These are phyloP conservation scores for Fonsecaea pedrosoi DNA, from an alignment of 2,329 filamentous ascomycete genomes.

Conservation along the genomic window DNA sequence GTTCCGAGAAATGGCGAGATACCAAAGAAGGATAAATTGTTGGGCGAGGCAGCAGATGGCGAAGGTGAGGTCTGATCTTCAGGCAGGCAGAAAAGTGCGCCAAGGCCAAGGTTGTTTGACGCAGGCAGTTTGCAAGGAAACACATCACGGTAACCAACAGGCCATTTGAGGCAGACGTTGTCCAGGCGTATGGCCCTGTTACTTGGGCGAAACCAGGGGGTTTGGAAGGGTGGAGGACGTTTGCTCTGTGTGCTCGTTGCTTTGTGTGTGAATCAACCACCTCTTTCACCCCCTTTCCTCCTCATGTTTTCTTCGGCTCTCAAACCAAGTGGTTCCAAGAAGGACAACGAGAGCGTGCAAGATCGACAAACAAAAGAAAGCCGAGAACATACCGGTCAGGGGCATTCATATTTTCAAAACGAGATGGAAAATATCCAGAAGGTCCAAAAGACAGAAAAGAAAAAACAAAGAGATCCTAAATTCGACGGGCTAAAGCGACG, in stretches of 20 bases:
- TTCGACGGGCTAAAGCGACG: neutral
- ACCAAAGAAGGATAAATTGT: neutral
- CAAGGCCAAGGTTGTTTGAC: conserved; percentile 7
- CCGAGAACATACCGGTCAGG: conserved; percentile 37
- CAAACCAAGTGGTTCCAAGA: neutral
- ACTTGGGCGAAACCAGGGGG: neutral
- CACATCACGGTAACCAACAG: conserved; percentile 7
- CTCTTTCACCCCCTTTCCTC: neutral
- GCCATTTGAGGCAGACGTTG: neutral
- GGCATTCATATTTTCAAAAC: conserved; percentile 33
- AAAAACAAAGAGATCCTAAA: neutral
- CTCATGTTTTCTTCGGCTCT: neutral
- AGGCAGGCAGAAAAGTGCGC: neutral
- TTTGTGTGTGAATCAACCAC: neutral
- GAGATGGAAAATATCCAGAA: conserved; percentile 19
- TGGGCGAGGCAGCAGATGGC: conserved; percentile 6
- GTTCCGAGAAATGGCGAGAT: neutral
- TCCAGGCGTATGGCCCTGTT: neutral
- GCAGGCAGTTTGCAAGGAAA: neutral
- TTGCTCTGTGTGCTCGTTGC: conserved; percentile 3
- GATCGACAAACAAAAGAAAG: neutral
- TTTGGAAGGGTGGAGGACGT: neutral
- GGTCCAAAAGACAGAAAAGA: neutral
- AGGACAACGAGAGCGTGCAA: conserved; percentile 5
- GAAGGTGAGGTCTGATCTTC: conserved; percentile 9